Conservation (phyloP, 768 basidiomycete species). For the Podaxis rugospora region DNA sequence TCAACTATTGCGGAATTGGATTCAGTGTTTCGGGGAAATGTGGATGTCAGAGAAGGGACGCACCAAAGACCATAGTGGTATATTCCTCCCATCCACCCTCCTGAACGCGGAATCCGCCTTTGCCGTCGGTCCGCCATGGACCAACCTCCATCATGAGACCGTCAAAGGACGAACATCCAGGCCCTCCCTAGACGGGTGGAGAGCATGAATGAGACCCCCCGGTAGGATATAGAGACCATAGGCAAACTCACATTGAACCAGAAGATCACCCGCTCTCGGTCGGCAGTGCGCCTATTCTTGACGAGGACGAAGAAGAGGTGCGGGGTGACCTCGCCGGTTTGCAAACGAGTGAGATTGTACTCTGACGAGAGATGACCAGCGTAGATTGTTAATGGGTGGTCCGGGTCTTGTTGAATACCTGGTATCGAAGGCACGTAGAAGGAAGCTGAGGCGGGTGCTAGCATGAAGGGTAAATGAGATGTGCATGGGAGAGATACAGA, state of each 20-base stretch:
- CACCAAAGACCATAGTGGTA: slow-evolving; percentile 88
- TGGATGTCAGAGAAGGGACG: slow-evolving; percentile 21
- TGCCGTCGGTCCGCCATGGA: slow-evolving; percentile 77
- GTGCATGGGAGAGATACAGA: neutral
- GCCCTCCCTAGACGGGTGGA: slow-evolving; percentile 64
- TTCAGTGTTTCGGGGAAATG: slow-evolving; percentile 3
- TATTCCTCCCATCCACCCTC: slow-evolving; percentile 99
- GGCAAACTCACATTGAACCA: slow-evolving; percentile 85
- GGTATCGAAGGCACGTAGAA: slow-evolving; percentile 81
- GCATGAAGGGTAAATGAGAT: slow-evolving; percentile 7
- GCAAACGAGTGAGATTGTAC: slow-evolving; percentile 48
- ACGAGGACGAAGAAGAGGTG: slow-evolving; percentile 89
- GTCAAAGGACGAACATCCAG: slow-evolving; percentile 96
- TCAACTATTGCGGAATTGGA: slow-evolving; percentile 60
- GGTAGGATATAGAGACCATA: neutral
- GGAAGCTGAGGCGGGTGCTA: slow-evolving; percentile 76
- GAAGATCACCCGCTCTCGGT: slow-evolving; percentile 85
- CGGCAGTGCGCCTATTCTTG: slow-evolving; percentile 83
- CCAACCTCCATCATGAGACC: slow-evolving; percentile 99
- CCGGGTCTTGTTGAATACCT: slow-evolving; percentile 67
- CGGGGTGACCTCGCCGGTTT: slow-evolving; percentile 58
- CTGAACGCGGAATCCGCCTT: slow-evolving; percentile 63
- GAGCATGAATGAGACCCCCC: neutral
- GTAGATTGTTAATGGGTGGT: slow-evolving; percentile 72
- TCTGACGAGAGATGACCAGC: slow-evolving; percentile 85